These are phyloP conservation scores for Fraxinus latifolia DNA, from an alignment of 305 asterid species.

Conservation along the genomic window DNA sequence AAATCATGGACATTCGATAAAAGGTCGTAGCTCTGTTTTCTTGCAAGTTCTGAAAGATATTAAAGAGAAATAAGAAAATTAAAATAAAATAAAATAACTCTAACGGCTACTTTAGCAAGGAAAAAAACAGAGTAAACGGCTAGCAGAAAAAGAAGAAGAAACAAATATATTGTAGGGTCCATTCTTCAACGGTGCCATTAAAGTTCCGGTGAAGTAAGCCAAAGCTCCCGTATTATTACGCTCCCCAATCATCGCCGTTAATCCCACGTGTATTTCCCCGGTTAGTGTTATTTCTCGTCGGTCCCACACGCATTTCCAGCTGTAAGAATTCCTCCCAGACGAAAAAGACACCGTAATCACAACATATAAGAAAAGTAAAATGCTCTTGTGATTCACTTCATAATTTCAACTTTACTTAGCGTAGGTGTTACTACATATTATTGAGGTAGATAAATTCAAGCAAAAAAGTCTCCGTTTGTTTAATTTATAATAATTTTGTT, in stretches of 20 bases:
- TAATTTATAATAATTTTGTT: not conserved
- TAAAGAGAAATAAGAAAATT: no score
- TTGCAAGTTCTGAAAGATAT: no score
- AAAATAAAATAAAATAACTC: not conserved
- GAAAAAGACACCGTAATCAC: slow-evolving; percentile 20
- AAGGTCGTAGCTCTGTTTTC: no score
- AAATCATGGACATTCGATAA: no score
- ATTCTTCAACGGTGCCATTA: slow-evolving; percentile 24
- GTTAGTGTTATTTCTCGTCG: slow-evolving; percentile 15
- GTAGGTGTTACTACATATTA: not conserved
- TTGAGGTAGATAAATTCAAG: not conserved
- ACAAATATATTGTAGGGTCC: not conserved
- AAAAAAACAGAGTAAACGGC: not conserved
- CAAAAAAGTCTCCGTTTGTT: not conserved
- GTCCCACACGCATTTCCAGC: slow-evolving; percentile 50
- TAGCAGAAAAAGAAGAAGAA: not conserved
- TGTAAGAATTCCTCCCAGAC: slow-evolving; percentile 27
- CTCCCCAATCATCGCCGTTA: not conserved
- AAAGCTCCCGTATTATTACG: not conserved
- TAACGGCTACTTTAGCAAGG: not conserved
- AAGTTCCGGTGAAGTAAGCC: not conserved
- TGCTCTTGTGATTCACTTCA: not conserved
- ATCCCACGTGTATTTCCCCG: slow-evolving; percentile 19
- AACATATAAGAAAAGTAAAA: not conserved
- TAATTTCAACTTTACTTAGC: not conserved